Evolutionary conservation across 2,329 filamentous ascomycete species (phyloP), one percentile per base, ranked within the genome.

Genomic region (Lomentospora prolificans): DNA sequence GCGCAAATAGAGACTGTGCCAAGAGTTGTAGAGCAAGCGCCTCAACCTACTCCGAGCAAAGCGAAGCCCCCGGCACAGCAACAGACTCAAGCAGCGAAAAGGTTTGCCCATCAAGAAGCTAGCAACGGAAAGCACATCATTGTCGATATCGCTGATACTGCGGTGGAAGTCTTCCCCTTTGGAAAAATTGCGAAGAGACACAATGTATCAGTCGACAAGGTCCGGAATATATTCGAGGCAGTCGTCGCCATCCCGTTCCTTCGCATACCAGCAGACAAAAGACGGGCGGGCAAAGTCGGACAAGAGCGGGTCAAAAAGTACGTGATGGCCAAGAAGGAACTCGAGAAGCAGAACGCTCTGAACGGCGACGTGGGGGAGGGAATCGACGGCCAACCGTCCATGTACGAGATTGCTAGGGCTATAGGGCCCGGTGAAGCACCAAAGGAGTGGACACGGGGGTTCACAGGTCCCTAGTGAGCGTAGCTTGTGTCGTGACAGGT

Each of bases 61-160:
- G 6, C 44, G 4, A 22, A 50, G 44, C 9, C 19, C 17, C 44
- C 17, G 14, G 25, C 6, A 19, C 48, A 51, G 14, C 48, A 46
- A 46, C 39, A 28, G 48, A 28, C 2, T 3, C 48, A 51, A 30
- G 5, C 41, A 3, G 22, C 41, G 27, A 44, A 28, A 28, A 55
- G 19, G 31, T 50, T 55, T 22, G 17, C 41, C 17, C 53, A 55
- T 24, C 53, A 50, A 24, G 53, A 50, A 6, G 31, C 39, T 12
- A 46, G 24, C 28, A 36, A 39, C 44, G 67, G 66, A 25, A 72
- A 70, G 56, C 69, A 66, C 36, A 69, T 76, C 24, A 72, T 77
- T 36, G 71, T 76, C 24, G 75, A 78, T 61, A 71, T 78, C 22
- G 74, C 75, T 3, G 72, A 77, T 61, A 77, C 75, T 0, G 72